phyloP scores from a whole-genome alignment of 257 asterid species.

The Primulina huaijiensis region DNA sequence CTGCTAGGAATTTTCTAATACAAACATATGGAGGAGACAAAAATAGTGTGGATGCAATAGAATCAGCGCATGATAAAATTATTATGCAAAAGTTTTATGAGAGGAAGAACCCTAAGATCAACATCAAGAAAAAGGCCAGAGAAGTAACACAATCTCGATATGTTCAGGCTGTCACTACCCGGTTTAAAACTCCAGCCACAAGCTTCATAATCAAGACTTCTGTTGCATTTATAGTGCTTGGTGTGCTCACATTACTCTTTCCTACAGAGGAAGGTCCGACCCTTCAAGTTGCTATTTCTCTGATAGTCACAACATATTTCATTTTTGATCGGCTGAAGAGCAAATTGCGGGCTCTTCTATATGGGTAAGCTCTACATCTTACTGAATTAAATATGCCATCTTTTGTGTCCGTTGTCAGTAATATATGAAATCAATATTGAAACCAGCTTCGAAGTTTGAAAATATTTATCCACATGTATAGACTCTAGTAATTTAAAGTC shows the following conservation, averaged over 20 bases:
- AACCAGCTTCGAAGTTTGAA: background rate
- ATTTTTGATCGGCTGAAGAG: conserved; percentile 75
- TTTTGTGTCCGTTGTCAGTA: background rate
- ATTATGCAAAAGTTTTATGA: conserved; percentile 92
- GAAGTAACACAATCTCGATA: conserved; percentile 75
- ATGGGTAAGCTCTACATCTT: conserved; percentile 57
- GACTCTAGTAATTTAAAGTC: background rate
- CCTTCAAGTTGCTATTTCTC: conserved; percentile 82
- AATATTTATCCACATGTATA: background rate
- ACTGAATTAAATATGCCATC: background rate
- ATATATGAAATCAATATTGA: conserved; percentile 11
- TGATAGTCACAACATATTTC: conserved; percentile 67
- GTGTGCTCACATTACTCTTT: conserved; percentile 78
- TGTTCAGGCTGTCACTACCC: conserved; percentile 75
- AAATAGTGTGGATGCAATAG: conserved; percentile 91
- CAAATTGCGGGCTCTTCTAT: conserved; percentile 68
- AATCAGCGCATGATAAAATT: conserved; percentile 89
- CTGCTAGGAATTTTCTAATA: conserved; percentile 81
- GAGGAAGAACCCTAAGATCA: conserved; percentile 84
- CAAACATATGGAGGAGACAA: conserved; percentile 77
- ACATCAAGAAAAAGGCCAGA: conserved; percentile 83
- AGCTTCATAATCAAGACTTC: conserved; percentile 67
- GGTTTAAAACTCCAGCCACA: conserved; percentile 78
- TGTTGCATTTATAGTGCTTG: conserved; percentile 67
- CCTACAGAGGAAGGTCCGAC: conserved; percentile 99